Conservation (phyloP, 768 basidiomycete species). For the Boletus tomentosulus region DNA sequence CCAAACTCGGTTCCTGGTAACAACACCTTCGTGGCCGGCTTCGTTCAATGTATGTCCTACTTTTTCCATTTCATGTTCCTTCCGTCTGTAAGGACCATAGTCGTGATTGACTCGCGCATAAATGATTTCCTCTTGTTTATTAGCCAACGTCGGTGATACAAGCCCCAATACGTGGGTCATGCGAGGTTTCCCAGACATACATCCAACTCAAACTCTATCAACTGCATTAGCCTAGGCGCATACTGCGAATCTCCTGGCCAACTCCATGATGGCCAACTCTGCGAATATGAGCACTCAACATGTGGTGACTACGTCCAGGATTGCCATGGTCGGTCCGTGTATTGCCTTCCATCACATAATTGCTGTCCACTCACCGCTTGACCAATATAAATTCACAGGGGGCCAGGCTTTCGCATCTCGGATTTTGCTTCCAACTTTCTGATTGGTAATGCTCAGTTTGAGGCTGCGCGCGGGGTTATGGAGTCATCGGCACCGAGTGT, state of each 20-base stretch:
- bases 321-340: conserved; percentile 63
- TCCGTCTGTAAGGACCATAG: neutral
- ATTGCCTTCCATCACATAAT: neutral
- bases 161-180: conserved; percentile 70
- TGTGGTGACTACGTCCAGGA: conserved; percentile 66
- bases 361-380: neutral
- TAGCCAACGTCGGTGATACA: conserved; percentile 80
- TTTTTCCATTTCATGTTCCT: neutral
- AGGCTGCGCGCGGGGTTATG: conserved; percentile 67
- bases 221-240: conserved; percentile 48
- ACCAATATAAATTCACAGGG: conserved; percentile 36
- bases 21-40: conserved; percentile 68
- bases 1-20: conserved; percentile 66
- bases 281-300: conserved; percentile 69
- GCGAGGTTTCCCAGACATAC: no score
- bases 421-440: conserved; percentile 74
- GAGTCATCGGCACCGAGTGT: conserved; percentile 19
- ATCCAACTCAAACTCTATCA: neutral
- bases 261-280: conserved; percentile 59
- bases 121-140: neutral
- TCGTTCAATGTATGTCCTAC: conserved; percentile 56
- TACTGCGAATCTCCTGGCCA: conserved; percentile 77
- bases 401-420: conserved; percentile 70
- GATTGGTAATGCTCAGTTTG: conserved; percentile 66
- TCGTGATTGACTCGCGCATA: neutral